Percentiles rank a stretch among this genome's conserved stretches.
Conservation (phyloP, 345 rosid genomes). For the Acer negundo region DNA sequence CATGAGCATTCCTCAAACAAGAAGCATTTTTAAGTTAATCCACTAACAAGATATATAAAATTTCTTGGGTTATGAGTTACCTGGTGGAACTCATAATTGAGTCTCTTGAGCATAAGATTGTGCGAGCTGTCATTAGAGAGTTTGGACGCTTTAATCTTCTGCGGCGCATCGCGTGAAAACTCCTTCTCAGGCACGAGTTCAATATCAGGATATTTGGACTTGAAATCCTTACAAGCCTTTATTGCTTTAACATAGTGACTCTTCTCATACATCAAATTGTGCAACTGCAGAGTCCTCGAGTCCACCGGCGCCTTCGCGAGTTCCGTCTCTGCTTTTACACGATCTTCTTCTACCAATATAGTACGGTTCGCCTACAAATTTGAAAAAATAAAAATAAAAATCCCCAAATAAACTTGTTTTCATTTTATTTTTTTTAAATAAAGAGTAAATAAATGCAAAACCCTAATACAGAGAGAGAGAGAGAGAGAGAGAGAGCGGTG, state of each 20-base stretch:
- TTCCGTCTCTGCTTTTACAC: conserved; percentile 68
- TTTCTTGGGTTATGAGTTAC: conserved; percentile 32
- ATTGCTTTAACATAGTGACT: conserved; percentile 83
- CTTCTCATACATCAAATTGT: conserved; percentile 93
- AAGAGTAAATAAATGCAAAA: conserved; percentile 6
- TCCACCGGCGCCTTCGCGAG: conserved; percentile 77
- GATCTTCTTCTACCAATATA: conserved; percentile 77
- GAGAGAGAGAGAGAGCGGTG: background rate
- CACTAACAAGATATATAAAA: background rate
- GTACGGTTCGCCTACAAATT: conserved; percentile 63
- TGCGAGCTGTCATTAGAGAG: conserved; percentile 60
- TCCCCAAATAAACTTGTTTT: background rate
- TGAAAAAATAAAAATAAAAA: background rate
- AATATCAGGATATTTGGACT: conserved; percentile 75
- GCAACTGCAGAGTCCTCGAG: conserved; percentile 75
- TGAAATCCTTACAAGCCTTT: conserved; percentile 80
- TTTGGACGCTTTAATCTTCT: conserved; percentile 56
- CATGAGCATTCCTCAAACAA: no score
- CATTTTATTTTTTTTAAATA: background rate
- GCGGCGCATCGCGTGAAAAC: conserved; percentile 69
- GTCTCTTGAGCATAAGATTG: conserved; percentile 83
- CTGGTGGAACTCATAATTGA: conserved; percentile 88
- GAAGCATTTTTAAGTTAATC: no score
- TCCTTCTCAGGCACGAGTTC: conserved; percentile 86
- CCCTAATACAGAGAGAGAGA: conserved; percentile 18